phyloP scores from a whole-genome alignment of 352 stramenopile species.

The Pythium biforme region DNA sequence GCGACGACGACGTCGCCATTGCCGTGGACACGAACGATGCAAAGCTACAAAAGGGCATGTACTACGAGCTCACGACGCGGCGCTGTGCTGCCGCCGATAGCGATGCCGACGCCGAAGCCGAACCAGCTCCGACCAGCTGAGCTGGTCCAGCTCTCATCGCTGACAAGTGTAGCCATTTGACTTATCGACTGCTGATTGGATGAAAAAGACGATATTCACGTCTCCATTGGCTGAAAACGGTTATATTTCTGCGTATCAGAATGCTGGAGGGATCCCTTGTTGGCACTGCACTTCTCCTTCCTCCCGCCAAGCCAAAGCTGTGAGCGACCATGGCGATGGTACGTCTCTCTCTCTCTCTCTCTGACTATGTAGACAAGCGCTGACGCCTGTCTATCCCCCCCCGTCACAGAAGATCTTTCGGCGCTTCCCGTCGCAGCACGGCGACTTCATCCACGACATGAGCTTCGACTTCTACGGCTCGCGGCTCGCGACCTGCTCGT shows the following conservation, averaged over 20 bases:
- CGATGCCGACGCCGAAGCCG: neutral
- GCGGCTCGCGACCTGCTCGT: slow-evolving; percentile 88
- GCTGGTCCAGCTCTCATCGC: neutral
- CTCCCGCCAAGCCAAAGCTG: neutral
- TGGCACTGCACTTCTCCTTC: neutral
- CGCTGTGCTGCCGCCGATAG: neutral
- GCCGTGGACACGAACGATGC: slow-evolving; percentile 33
- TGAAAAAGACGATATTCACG: neutral
- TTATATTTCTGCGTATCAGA: neutral
- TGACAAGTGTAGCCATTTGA: slow-evolving; percentile 3
- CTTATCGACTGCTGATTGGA: neutral
- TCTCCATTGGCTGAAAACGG: neutral
- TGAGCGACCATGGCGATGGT: slow-evolving; percentile 17
- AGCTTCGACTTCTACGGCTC: slow-evolving; percentile 93
- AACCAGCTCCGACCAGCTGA: neutral
- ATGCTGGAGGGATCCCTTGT: neutral
- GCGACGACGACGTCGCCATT: slow-evolving; percentile 32
- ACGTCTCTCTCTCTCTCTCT: neutral
- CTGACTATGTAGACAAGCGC: neutral
- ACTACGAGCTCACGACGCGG: slow-evolving; percentile 31
- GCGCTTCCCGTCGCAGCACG: slow-evolving; percentile 84
- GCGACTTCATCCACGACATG: slow-evolving; percentile 92
- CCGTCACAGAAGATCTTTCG: slow-evolving; percentile 66
- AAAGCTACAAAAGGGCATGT: slow-evolving; percentile 26
- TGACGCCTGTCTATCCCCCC: neutral